phyloP scores from a whole-genome alignment of 2,329 filamentous ascomycete genomes.

The Botryotinia narcissicola region DNA sequence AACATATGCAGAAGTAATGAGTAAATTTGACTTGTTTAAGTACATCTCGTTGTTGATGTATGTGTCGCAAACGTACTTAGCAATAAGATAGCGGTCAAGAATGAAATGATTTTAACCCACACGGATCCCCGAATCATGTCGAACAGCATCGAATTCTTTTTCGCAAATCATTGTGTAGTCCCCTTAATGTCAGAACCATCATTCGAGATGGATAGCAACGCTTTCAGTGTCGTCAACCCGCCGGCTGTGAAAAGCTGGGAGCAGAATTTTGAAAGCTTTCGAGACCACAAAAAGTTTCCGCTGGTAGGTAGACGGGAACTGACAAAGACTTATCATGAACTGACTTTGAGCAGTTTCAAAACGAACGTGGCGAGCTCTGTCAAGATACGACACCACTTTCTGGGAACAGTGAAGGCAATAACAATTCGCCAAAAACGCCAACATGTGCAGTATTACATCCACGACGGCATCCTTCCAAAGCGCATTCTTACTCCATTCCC shows the following conservation, averaged over 20 bases:
- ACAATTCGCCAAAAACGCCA: conserved; percentile 19
- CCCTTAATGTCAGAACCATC: conserved; percentile 29
- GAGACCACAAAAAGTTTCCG: conserved; percentile 28
- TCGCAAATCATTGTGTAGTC: conserved; percentile 29
- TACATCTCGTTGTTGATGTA: conserved; percentile 28
- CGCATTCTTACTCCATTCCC: conserved; percentile 20
- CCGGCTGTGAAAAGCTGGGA: conserved; percentile 28
- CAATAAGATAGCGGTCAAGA: conserved; percentile 33
- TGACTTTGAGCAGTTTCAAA: conserved; percentile 28
- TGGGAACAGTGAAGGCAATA: conserved; percentile 13
- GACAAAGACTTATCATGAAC: background rate
- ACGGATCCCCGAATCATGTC: conserved; percentile 34
- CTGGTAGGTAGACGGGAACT: conserved; percentile 23
- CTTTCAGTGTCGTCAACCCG: conserved; percentile 32
- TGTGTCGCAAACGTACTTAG: conserved; percentile 30
- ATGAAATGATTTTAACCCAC: conserved; percentile 37
- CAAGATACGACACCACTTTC: conserved; percentile 23
- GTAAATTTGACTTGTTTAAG: conserved; percentile 26
- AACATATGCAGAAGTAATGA: conserved; percentile 24
- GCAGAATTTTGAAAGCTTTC: conserved; percentile 30
- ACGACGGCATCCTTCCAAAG: conserved; percentile 20
- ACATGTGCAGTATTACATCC: conserved; percentile 23
- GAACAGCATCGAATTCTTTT: conserved; percentile 35
- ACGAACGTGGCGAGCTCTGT: conserved; percentile 27
- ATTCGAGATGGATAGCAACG: conserved; percentile 36